Evolutionary conservation across 2,329 filamentous ascomycete genomes (phyloP), one percentile per base, ranked within the genome.

Genomic region (Sporothrix pseudoabietina): DNA sequence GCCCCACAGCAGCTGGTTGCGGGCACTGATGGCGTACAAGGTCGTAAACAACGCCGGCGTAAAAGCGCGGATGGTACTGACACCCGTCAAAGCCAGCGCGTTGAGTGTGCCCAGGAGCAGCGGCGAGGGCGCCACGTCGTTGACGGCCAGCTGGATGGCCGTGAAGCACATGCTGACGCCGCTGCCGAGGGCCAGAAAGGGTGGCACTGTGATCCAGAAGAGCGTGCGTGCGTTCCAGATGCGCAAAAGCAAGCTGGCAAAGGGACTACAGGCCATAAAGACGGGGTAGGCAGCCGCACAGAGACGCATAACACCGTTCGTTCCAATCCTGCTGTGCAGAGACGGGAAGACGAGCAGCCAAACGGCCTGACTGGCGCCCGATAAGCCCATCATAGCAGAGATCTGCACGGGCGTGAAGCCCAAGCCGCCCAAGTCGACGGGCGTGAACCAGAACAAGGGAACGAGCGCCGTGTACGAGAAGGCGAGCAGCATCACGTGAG

Each of bases 301-400:
- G 9, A 82, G 76, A 5, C 86, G 85, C 74, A 95, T 82, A 0
- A 94, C 83, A 4, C 85, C 87, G 32, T 89, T 89, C 7, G 91
- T 94, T 10, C 92, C 91, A 30, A 90, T 79, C 26, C 87, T 87
- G 49, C 81, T 83, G 78, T 95, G 92, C 0, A 95, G 80, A 0
- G 84, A 82, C 0, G 92, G 92, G 78, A 95, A 94, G 44, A 86
- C 83, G 16, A 93, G 75, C 0, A 94, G 86, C 92, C 92, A 95
- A 7, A 87, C 73, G 0, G 91, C 88, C 80, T 95, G 93, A 4
- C 88, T 85, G 19, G 87, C 81, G 14, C 93, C 93, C 30, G 85
- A 87, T 0, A 90, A 73, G 1, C 85, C 88, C 82, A 95, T 87
- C 81, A 91, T 87, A 2, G 89, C 77, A 1, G 91, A 90, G 75